Base-by-base conservation (phyloP, 106 monocot genomes). In the Hemerocallis citrina region DNA sequence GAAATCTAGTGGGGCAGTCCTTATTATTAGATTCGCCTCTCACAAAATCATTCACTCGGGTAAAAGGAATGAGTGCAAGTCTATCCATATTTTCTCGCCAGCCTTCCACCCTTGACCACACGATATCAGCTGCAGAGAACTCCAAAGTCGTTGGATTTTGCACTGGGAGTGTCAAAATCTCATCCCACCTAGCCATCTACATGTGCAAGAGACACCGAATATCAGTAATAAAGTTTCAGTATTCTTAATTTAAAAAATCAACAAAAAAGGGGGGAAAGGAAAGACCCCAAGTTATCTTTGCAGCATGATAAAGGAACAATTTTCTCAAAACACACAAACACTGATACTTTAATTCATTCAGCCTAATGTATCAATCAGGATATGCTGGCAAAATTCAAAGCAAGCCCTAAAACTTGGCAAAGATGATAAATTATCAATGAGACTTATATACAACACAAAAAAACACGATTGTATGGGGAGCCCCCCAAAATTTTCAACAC, bases 121-220 rank as follows among this genome's bases (percentile, higher is more conserved):
- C 76, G 35, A 96, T 81, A 38, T 91, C 87, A 32, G 75, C 63
- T 52, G 95, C 86, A 20, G 86, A 96, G 64, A 96, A 89, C 56
- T 95, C 90, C 44, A 67, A 52, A 2, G 73, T 76, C 7, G 83
- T 73, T 25, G 90, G 95, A 58, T 72, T 95, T 69, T 95, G 95
- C 40, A 95, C 80, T 0, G 95, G 90, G 13, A 95, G 72, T 25
- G 83, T 81, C 75, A 95, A 39, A 66, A 95, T 95, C 62, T 78
- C 86, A 74, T 95, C 95, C 95, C 90, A 95, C 28, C 86, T 80
- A 36, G 95, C 84, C 95, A 95, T 95, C 85, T 83, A 70, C 74
- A 66, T 19, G 41, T 61, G 4, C 36, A 36, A 34, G 36, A 21
- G 14, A 57, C 11, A 36, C 3, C 56, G 5, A 34, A 33, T 17